Evolutionary conservation across 1,284 basidiomycete species (phyloP), one percentile per base, ranked within the genome.

Genomic region (Boletus sp.): DNA sequence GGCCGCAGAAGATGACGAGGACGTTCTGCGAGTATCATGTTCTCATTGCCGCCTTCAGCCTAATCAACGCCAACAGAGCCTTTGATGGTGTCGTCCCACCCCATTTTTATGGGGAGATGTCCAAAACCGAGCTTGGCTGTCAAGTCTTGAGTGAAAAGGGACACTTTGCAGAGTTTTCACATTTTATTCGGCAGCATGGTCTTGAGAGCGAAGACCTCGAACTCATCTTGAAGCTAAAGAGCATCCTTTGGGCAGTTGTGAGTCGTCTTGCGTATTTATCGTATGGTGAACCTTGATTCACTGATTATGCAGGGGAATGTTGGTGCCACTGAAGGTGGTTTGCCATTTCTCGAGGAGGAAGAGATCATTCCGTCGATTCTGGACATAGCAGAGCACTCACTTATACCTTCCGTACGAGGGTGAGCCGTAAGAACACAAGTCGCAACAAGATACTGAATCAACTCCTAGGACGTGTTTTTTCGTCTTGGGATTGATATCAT

Each of bases 71-170:
- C 52, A 5, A 16, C 48, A 88, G 84, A 27, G 74, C 77, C n/a
- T 91, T 90, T 53, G 92, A 95, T 47, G 89, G 89, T 12, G 83
- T 85, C 2, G 88, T 93, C 2, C 96, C 96, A 1, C 84, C 89
- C 4, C 95, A 99, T 66, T 98, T 99, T 69, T 96, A 98, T 59
- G 94, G 95, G 19, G 94, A 98, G 66, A 89, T 99, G 75, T 88
- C 92, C 37, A 97, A 97, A 67, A 99, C 96, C 1, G 86, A 88
- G 42, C 84, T 94, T 46, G 96, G 96, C 0, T 95, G 94, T 66
- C 86, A 89, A 61, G 83, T 95, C 12, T 71, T 99, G 36, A 79
- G 84, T 46, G 90, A 94, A 51, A 93, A 90, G 58, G 92, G 91
- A 0, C 92, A 99, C 62, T 94, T 99, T 61, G 68, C 77, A 7